Base-by-base conservation (phyloP, 257 asterid species). In the Craterostigma plantagineum region DNA sequence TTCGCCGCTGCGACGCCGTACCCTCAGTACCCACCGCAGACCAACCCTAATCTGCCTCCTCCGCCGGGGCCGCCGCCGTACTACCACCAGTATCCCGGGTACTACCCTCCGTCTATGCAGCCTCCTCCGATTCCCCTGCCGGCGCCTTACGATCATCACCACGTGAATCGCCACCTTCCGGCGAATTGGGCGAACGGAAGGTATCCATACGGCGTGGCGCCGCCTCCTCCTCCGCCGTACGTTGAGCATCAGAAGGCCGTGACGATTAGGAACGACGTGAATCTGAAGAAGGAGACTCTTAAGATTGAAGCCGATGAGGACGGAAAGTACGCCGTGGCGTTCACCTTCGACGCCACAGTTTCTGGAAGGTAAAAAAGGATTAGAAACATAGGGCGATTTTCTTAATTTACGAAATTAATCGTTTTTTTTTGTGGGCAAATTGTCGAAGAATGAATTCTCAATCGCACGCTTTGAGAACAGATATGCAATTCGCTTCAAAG, bases 241-340 rank as follows among this genome's bases (percentile, higher is more conserved):
- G 92, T 90, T 55, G 99, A 90, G 74, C 95, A 90, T 45, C 99
- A 90, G 72, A 90, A 90, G 65, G 99, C 99, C 50, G 92, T 90
- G 16, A 90, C 96, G 40, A 90, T 90, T 45, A 57, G 94, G 46
- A 90, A 90, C 41, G 99, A 83, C 54, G 94, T 90, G 43, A 90
- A 90, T 67, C 47, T 90, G 60, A 90, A 83, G 75, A 90, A 90
- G 73, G 99, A 83, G 62, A 79, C 92, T 59, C 34, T 83, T 52
- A 61, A 79, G 39, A 75, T 90, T 52, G 96, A 70, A 51, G 80
- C 96, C 7, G 99, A 83, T 52, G 92, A 77, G 65, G 87, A 48
- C 7, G 96, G 99, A 10, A 77, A 73, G 45, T 66, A 55, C 58
- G 81, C 79, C 18, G 92, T 90, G 33, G 57, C 96, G 2, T 90